phyloP scores from a whole-genome alignment of 345 rosid species.

The Corchorus capsularis region DNA sequence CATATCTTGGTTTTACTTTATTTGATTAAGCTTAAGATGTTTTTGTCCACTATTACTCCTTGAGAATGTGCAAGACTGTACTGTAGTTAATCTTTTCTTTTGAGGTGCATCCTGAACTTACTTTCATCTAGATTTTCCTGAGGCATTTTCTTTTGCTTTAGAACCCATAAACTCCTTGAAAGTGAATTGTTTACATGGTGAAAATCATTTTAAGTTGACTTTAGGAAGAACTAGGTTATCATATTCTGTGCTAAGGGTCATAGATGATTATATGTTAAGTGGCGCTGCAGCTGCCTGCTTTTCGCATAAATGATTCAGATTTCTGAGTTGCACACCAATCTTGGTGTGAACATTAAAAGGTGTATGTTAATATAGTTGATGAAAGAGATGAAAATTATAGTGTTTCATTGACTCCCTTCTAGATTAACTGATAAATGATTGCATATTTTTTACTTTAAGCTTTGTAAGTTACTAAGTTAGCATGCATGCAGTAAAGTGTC shows the following conservation, averaged over 20 bases:
- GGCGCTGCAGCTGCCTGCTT: too few relatives aligned
- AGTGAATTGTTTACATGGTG: neutral
- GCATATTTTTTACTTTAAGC: neutral
- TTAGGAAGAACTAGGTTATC: neutral
- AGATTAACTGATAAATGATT: neutral
- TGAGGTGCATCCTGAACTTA: neutral
- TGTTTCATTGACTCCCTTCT: neutral
- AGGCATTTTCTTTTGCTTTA: neutral
- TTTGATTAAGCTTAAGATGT: neutral
- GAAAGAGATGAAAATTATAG: neutral
- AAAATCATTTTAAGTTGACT: neutral
- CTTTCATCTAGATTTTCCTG: neutral
- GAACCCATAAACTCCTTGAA: too few relatives aligned
- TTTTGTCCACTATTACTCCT: neutral
- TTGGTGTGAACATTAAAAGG: neutral
- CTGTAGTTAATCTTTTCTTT: neutral
- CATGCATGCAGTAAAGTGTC: neutral
- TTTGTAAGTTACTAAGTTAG: too few relatives aligned
- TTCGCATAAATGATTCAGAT: neutral
- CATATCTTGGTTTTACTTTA: neutral
- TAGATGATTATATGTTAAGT: neutral
- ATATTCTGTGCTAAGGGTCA: neutral
- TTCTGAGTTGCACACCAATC: neutral
- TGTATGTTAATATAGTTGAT: neutral
- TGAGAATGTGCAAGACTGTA: neutral